These are phyloP conservation scores for Suillus decipiens DNA, from an alignment of 768 basidiomycete species.

Conservation along the genomic window DNA sequence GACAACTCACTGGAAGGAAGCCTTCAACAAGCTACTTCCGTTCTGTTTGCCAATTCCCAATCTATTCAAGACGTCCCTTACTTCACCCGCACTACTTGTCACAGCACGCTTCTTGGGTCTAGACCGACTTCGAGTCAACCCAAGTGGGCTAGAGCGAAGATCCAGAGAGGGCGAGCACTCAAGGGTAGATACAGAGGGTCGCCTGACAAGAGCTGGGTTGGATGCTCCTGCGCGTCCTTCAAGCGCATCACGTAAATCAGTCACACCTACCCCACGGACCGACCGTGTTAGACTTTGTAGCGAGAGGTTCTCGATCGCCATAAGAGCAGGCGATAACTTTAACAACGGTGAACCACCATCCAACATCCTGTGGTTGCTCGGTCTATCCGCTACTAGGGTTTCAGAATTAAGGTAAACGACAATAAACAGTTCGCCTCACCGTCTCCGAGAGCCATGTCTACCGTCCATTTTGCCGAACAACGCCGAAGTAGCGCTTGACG, in stretches of 20 bases:
- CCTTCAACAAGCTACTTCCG: slow-evolving; percentile 61
- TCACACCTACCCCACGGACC: slow-evolving; percentile 80
- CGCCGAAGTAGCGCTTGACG: slow-evolving; percentile 53
- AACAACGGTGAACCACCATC: slow-evolving; percentile 76
- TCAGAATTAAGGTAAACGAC: slow-evolving; percentile 11
- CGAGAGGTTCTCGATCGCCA: slow-evolving; percentile 91
- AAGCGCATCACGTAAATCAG: slow-evolving; percentile 84
- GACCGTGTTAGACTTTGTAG: slow-evolving; percentile 82
- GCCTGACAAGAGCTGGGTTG: slow-evolving; percentile 66
- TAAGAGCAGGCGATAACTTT: slow-evolving; percentile 81
- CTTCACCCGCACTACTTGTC: slow-evolving; percentile 63
- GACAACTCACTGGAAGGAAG: slow-evolving; percentile 56
- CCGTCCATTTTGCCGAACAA: slow-evolving; percentile 67
- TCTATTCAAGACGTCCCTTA: slow-evolving; percentile 77
- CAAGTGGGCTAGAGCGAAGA: slow-evolving; percentile 42
- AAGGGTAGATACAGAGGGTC: slow-evolving; percentile 76
- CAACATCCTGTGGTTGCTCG: slow-evolving; percentile 57
- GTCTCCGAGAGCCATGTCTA: slow-evolving; percentile 70
- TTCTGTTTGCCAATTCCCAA: slow-evolving; percentile 80
- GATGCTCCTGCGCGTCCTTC: slow-evolving; percentile 86
- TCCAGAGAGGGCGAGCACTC: slow-evolving; percentile 61
- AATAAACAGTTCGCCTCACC: slow-evolving; percentile 50
- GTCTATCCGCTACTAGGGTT: slow-evolving; percentile 54
- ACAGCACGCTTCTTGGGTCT: slow-evolving; percentile 53
- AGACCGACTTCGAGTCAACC: slow-evolving; percentile 54